Evolutionary conservation across 2,329 filamentous ascomycete genomes (phyloP), one percentile per base, ranked within the genome.

Genomic region (Colletotrichum somersetense): DNA sequence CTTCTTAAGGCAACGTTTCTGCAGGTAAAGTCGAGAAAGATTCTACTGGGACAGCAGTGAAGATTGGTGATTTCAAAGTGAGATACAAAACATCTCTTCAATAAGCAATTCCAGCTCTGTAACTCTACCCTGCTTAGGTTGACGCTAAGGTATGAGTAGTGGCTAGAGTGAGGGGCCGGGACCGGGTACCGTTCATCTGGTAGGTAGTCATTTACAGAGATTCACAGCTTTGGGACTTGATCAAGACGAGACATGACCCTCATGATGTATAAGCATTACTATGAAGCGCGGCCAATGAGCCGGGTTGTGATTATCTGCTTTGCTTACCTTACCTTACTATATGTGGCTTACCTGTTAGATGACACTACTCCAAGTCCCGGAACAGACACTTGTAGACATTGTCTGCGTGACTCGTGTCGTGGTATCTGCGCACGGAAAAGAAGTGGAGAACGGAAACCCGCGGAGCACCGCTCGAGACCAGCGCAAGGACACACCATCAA

Each of bases 391-490:
- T 10, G 2, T n/a, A n/a, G 6, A n/a, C 44, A n/a, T n/a, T n/a
- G 1, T 46, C 7, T 46, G 20, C 18, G 0, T 46, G 12, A 46
- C 4, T 14, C 20, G 26, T 16, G 33, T 57, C 12, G 3, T 20
- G 35, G 33, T 10, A 38, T 23, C 20, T 14, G 6, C 12, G 7
- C 23, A 5, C 35, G 23, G 30, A 40, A 42, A 40, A 48, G 46
- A 64, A 44, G 62, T 58, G 61, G 61, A n/a, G 20, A 62, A 18
- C 61, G 62, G 62, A 44, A 1, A 10, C 23, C 62, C 62, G 62
- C 62, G 62, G 62, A 64, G 18, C 10, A 35, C 62, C 50, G 62
- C 6, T n/a, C n/a, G 46, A 14, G 33, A 48, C 46, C 8, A 26
- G 14, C 52, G 46, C 61, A 40, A 46, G n/a, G 33, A 2, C 2